phyloP scores from a whole-genome alignment of 805 yeast species.

The Danielozyma ontarioensis region DNA sequence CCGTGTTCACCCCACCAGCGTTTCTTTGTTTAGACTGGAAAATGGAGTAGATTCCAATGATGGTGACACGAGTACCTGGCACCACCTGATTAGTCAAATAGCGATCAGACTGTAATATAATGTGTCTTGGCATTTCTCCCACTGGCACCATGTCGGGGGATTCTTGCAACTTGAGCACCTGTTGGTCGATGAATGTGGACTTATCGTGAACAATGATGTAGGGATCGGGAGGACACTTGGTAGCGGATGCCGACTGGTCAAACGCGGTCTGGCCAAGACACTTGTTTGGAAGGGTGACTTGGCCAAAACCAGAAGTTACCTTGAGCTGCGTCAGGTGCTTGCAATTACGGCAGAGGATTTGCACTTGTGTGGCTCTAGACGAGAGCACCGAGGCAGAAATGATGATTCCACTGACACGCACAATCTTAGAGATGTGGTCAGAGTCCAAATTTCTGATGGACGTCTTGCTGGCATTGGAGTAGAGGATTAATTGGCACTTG shows the following conservation, averaged over 20 bases:
- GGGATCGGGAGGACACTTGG: slow-evolving; percentile 86
- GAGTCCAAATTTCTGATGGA: slow-evolving; percentile 81
- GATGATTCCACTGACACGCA: slow-evolving; percentile 87
- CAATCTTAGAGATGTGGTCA: slow-evolving; percentile 82
- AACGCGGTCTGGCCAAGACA: slow-evolving; percentile 49
- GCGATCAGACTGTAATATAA: slow-evolving; percentile 81
- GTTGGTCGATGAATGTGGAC: slow-evolving; percentile 92
- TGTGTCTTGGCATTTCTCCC: slow-evolving; percentile 97
- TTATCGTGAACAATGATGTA: slow-evolving; percentile 90
- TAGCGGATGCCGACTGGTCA: slow-evolving; percentile 37
- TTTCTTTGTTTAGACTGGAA: slow-evolving; percentile 64
- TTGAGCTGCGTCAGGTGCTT: slow-evolving; percentile 67
- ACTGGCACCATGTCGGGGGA: slow-evolving; percentile 99
- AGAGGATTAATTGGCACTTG: slow-evolving; percentile 73
- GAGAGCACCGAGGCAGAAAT: slow-evolving; percentile 85
- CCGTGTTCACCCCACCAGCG: slow-evolving; percentile 45
- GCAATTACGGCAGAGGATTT: slow-evolving; percentile 83
- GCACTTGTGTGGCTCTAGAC: slow-evolving; percentile 81
- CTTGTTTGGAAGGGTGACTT: slow-evolving; percentile 57
- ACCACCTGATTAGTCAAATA: slow-evolving; percentile 84
- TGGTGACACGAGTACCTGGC: slow-evolving; percentile 92
- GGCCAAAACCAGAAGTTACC: slow-evolving; percentile 66
- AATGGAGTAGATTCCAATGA: slow-evolving; percentile 89
- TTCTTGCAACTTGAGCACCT: slow-evolving; percentile 88
- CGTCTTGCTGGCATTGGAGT: slow-evolving; percentile 64